phyloP scores from a whole-genome alignment of 805 yeast genomes.

The Priceomyces medius region DNA sequence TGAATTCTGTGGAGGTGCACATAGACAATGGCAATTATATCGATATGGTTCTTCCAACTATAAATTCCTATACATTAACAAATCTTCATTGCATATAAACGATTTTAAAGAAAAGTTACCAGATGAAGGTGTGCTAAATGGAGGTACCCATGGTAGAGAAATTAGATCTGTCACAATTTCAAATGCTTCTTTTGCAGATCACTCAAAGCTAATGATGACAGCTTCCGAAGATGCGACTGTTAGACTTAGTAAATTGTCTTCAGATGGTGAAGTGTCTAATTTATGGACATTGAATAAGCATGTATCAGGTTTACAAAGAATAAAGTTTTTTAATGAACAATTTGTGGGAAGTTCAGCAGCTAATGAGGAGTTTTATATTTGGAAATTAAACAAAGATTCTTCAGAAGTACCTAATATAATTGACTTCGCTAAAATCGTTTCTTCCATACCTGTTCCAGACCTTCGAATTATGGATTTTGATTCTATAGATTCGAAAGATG shows the following conservation, averaged over 20 bases:
- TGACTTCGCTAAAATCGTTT: constrained; percentile 53
- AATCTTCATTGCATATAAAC: constrained; percentile 45
- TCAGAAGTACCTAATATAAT: constrained; percentile 37
- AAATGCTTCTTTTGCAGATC: constrained; percentile 24
- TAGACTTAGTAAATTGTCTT: constrained; percentile 46
- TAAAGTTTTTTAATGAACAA: constrained; percentile 56
- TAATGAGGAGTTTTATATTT: constrained; percentile 81
- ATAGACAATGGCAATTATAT: constrained; percentile 72
- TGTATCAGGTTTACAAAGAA: constrained; percentile 82
- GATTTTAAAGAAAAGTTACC: constrained; percentile 18
- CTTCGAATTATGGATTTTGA: constrained; percentile 87
- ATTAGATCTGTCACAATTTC: constrained; percentile 71
- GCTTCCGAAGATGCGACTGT: constrained; percentile 91
- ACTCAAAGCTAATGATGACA: constrained; percentile 53
- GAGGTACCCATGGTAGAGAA: constrained; percentile 91
- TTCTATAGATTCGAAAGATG: constrained; percentile 39
- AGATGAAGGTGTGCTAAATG: constrained; percentile 30
- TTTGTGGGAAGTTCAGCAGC: constrained; percentile 61
- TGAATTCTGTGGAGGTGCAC: constrained; percentile 88
- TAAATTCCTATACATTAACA: constrained; percentile 58
- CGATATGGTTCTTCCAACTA: constrained; percentile 19
- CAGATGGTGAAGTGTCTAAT: constrained; percentile 44
- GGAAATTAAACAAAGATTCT: constrained; percentile 54
- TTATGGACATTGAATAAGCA: constrained; percentile 73
- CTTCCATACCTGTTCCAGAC: constrained; percentile 66